Percentiles rank a stretch among this genome's conserved stretches.
These are phyloP conservation scores for Chaetomiaceae sp. DNA, from an alignment of 2,329 filamentous ascomycete genomes.

Conservation along the genomic window DNA sequence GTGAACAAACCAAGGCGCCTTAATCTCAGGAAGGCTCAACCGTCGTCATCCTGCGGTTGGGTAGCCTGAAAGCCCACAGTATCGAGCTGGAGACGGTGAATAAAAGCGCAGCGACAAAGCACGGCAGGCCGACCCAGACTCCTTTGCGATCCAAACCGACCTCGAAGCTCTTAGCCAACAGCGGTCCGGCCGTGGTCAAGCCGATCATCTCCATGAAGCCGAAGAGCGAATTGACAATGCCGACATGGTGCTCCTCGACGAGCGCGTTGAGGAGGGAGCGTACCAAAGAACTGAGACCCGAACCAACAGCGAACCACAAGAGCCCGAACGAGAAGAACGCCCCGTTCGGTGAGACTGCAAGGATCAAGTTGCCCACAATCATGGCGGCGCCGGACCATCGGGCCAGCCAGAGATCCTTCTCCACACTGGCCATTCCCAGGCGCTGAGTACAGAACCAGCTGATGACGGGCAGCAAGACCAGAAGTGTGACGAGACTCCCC, in stretches of 20 bases:
- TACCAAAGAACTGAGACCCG: conserved; percentile 37
- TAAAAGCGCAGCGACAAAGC: conserved; percentile 33
- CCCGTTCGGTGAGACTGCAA: conserved; percentile 32
- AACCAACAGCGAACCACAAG: conserved; percentile 40
- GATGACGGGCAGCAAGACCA: conserved; percentile 33
- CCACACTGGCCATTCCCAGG: conserved; percentile 28
- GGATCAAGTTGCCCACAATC: conserved; percentile 32
- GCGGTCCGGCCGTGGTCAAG: conserved; percentile 40
- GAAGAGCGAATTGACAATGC: conserved; percentile 47
- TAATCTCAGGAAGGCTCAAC: conserved; percentile 3
- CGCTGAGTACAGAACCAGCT: conserved; percentile 30
- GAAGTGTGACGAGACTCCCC: conserved; percentile 33
- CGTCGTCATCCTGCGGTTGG: conserved; percentile 1
- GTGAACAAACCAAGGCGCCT: no score
- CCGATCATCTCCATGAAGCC: conserved; percentile 45
- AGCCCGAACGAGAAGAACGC: conserved; percentile 35
- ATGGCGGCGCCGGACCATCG: conserved; percentile 31
- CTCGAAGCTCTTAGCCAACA: conserved; percentile 42
- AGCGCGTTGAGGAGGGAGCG: conserved; percentile 47
- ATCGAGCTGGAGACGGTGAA: conserved; percentile 27
- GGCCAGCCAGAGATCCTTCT: conserved; percentile 37
- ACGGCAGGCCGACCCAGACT: conserved; percentile 45
- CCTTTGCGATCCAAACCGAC: conserved; percentile 42
- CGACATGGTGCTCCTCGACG: conserved; percentile 48
- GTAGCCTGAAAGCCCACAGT: conserved; percentile 27